Evolutionary conservation across 2,329 filamentous ascomycete genomes (phyloP), one percentile per base, ranked within the genome.

Genomic region (Aspergillus fijiensis): DNA sequence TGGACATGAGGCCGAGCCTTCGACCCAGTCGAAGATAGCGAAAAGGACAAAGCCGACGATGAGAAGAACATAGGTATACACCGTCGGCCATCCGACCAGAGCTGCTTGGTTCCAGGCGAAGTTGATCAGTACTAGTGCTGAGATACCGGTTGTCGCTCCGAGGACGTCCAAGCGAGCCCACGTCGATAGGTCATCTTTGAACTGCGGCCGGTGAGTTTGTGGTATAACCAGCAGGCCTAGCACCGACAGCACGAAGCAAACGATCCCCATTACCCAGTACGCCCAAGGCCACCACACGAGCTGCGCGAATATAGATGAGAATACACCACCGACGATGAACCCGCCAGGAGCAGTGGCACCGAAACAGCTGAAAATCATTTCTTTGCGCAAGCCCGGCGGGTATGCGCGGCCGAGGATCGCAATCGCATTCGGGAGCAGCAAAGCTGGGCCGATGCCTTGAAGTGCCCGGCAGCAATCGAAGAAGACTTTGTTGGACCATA

Each of bases 51-150:
- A 60, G 0, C 87, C 86, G 3, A 87, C 61, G 35, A 88, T 81
- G 0, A 90, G 76, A 0, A 83, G 73, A 0, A 82, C 75, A 60
- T 84, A 82, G 23, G 86, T 78, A 57, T 85, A 85, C 0, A 84
- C 76, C 9, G 78, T 76, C 1, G 74, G 65, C 87, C 87, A 89
- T 1, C 85, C 85, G 1, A 80, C 82, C 1, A 84, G 76, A 0
- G 84, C 81, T 0, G 84, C 86, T 68, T 89, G 85, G 60, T 87
- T 89, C 84, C 85, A 89, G 0, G 86, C 84, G 65, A 89, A 85
- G 69, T 88, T 88, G 75, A 89, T 81, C n/a, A 89, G 77, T 0
- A 87, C 77, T 31, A 89, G 74, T 0, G 81, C 81, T 0, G 77
- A 75, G 21, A 88, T 79, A 2, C 86, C 86, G 3, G 76, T 70